Evolutionary conservation across 495 filamentous ascomycete genomes (phyloP).

Genomic region (Talaromyces wortmannii): DNA sequence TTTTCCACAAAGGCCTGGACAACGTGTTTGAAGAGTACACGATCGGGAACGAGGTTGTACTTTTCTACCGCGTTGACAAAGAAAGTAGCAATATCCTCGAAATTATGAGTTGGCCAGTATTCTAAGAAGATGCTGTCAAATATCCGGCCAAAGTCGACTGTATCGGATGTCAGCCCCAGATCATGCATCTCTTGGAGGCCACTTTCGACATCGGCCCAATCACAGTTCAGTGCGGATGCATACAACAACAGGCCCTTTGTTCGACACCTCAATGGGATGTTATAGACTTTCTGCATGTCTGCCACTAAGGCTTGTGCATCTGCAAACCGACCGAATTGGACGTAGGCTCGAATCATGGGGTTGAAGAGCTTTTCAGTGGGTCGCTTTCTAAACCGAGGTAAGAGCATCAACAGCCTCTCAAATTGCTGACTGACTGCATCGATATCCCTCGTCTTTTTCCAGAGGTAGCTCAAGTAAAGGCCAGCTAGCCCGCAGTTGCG

Average conservation of each 20-base stretch:
- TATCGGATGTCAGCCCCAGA: constrained; percentile 20
- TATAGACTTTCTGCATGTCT: constrained; percentile 25
- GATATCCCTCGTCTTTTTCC: constrained; percentile 35
- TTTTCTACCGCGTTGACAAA: constrained; percentile 25
- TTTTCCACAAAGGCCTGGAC: constrained; percentile 33
- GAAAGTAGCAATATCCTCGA: constrained; percentile 24
- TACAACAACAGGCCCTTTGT: constrained; percentile 31
- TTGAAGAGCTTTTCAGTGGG: constrained; percentile 37
- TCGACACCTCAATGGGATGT: constrained; percentile 24
- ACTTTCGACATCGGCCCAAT: constrained; percentile 34
- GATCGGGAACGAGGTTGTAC: constrained; percentile 30
- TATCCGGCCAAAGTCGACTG: constrained; percentile 18
- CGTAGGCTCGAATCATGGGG: constrained; percentile 31
- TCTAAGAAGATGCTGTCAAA: constrained; percentile 41
- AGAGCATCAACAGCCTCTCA: constrained; percentile 17
- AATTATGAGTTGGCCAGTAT: constrained; percentile 31
- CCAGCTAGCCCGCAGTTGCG: constrained; percentile 28
- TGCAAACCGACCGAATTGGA: constrained; percentile 26
- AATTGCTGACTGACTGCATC: constrained; percentile 30
- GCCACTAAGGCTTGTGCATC: constrained; percentile 29
- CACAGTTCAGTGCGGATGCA: constrained; percentile 26
- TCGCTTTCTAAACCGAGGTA: constrained; percentile 16
- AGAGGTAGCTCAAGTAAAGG: constrained; percentile 32
- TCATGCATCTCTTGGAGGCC: constrained; percentile 32
- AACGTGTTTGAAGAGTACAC: constrained; percentile 33